A percentile compares a stretch with the other conserved stretches of the same genome.
These are phyloP conservation scores for Botryotinia narcissicola DNA, from an alignment of 2,329 filamentous ascomycete genomes.

Conservation along the genomic window DNA sequence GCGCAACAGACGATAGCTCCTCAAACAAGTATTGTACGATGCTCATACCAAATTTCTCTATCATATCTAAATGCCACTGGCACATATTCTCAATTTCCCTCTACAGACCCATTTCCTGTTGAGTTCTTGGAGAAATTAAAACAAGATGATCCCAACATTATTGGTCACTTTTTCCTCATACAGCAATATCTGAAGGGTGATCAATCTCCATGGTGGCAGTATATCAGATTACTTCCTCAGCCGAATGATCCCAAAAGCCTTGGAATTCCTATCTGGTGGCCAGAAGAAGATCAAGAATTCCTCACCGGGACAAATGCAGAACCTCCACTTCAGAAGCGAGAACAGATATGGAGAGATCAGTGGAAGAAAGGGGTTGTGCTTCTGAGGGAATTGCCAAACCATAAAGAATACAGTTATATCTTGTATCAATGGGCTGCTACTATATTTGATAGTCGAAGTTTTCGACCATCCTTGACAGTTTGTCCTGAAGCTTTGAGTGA, in stretches of 20 bases:
- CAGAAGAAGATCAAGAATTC: slow-evolving; percentile 55
- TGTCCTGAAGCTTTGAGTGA: slow-evolving; percentile 32
- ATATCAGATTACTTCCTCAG: slow-evolving; percentile 63
- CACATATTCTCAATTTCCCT: slow-evolving; percentile 35
- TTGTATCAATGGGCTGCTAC: slow-evolving; percentile 65
- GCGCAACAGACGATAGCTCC: slow-evolving; percentile 26
- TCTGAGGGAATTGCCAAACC: slow-evolving; percentile 22
- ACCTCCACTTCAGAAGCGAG: slow-evolving; percentile 30
- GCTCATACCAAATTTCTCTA: slow-evolving; percentile 53
- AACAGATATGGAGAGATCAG: slow-evolving; percentile 32
- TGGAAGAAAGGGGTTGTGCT: slow-evolving; percentile 30
- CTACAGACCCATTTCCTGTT: slow-evolving; percentile 44
- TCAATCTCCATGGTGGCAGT: slow-evolving; percentile 65
- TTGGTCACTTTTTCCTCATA: slow-evolving; percentile 66
- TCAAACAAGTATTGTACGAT: slow-evolving; percentile 46
- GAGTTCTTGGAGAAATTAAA: slow-evolving; percentile 50
- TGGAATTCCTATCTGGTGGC: slow-evolving; percentile 63
- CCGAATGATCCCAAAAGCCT: slow-evolving; percentile 52
- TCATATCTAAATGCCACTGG: slow-evolving; percentile 58
- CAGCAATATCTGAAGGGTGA: slow-evolving; percentile 60
- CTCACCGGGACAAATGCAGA: slow-evolving; percentile 41
- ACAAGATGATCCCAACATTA: slow-evolving; percentile 50
- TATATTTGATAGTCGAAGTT: slow-evolving; percentile 64
- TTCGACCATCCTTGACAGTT: slow-evolving; percentile 55
- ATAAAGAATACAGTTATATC: slow-evolving; percentile 33